Percentiles rank a stretch among this genome's conserved stretches.
Conservation (phyloP, 257 asterid species). For the Scutellaria baicalensis region DNA sequence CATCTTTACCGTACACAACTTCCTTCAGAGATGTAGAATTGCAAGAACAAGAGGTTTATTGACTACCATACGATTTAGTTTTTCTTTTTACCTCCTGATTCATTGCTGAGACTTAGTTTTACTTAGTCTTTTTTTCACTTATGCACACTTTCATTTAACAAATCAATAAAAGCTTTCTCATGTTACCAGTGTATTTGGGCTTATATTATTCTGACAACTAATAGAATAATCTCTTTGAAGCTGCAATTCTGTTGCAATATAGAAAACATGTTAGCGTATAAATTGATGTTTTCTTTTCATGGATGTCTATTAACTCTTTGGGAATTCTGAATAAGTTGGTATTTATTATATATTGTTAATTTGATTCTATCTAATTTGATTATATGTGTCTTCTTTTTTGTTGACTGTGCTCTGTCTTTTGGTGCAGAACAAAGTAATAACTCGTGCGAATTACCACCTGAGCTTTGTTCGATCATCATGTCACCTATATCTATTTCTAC, state of each 20-base stretch:
- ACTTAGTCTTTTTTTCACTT: too few species aligned
- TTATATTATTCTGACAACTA: background rate
- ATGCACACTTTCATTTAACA: too few species aligned
- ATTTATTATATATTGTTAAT: background rate
- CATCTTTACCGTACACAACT: slow-evolving; percentile 41
- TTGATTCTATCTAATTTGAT: too few species aligned
- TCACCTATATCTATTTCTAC: slow-evolving; percentile 52
- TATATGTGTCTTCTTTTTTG: background rate
- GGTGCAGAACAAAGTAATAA: slow-evolving; percentile 39
- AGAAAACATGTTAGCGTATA: background rate
- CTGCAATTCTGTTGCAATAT: background rate
- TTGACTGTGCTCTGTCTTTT: background rate
- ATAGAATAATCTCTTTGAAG: background rate
- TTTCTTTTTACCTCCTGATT: background rate
- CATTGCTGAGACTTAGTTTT: too few species aligned
- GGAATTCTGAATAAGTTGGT: background rate
- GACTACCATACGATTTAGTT: background rate
- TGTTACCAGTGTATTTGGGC: background rate
- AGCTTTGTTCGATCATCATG: slow-evolving; percentile 61
- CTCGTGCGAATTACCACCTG: slow-evolving; percentile 71
- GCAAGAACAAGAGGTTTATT: slow-evolving; percentile 45
- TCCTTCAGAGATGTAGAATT: slow-evolving; percentile 36
- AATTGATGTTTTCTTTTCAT: background rate
- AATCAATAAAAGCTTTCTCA: background rate
- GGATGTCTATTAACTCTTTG: background rate